Evolutionary conservation across 352 stramenopile genomes (phyloP), one percentile per base, ranked within the genome.

Genomic region (Pseudoperonospora humuli): DNA sequence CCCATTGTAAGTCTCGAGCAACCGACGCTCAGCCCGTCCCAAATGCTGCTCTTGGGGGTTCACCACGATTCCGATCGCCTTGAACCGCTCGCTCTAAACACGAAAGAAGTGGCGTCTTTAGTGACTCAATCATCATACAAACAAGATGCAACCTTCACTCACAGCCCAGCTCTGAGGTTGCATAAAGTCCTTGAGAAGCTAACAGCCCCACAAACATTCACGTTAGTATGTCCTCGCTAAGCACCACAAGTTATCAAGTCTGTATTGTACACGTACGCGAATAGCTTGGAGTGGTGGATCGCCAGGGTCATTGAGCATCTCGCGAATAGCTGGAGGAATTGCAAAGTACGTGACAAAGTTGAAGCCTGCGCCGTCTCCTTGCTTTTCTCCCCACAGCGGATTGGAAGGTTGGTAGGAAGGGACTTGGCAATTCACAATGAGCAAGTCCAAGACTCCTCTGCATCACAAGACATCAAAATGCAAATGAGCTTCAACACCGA

Each of bases 401-500:
- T 91, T 91, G n/a, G 75, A 81, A 7, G 78, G 78, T 27, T 84
- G 64, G 25, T 91, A 91, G 26, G 67, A 82, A n/a, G 78, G 78
- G 17, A 91, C 78, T 65, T 91, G 78, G 35, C 75, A 91, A 44
- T 88, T 91, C 14, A 91, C 74, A 20, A 91, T 75, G 35, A 91
- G 78, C 5, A 91, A 47, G 35, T 91, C 78, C 10, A 82, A 40
- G 3, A 60, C 39, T 18, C 38, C 50, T 27, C 60, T 74, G 29
- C 15, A 36, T 27, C 34, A 27, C 18, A 18, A 10, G 3, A 28
- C 13, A 19, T 3, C 5, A 29, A 6, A 27, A 3, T 9, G 3
- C 26, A 40, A 13, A 40, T 25, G 5, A 8, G 11, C 0, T 14
- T 11, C 10, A 11, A 8, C 9, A 28, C 3, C 14, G 13, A 19